Percentiles rank a stretch among this genome's conserved stretches.
Conservation (phyloP, 768 basidiomycete genomes). For the Mycena rosella region DNA sequence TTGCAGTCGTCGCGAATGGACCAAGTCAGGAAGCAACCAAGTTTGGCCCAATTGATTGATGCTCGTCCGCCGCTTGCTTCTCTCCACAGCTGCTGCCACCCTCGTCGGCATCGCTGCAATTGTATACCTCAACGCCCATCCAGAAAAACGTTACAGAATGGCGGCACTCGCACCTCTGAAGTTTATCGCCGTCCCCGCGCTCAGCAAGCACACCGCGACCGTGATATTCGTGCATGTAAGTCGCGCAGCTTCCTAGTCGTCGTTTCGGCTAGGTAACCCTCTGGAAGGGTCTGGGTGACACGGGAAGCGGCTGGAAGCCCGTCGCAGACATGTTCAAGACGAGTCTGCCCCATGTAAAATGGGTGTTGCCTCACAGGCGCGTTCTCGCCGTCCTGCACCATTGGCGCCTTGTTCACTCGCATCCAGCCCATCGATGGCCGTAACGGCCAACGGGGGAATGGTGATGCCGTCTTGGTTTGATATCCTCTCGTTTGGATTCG, state of each 20-base stretch:
- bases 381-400: constrained; percentile 42
- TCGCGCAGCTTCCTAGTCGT: constrained; percentile 17
- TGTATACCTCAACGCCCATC: constrained; percentile 24
- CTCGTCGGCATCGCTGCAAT: constrained; percentile 35
- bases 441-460: constrained; percentile 83
- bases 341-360: constrained; percentile 84
- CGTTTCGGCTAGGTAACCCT: constrained; percentile 12
- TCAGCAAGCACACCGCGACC: constrained; percentile 81
- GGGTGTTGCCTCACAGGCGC: constrained; percentile 89
- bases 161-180: constrained; percentile 55
- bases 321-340: constrained; percentile 76
- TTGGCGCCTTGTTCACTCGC: constrained; percentile 27
- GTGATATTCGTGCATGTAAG: constrained; percentile 92
- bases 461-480: constrained; percentile 91
- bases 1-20: neutral
- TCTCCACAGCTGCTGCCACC: constrained; percentile 15
- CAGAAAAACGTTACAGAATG: constrained; percentile 40
- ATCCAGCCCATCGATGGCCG: constrained; percentile 65
- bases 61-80: neutral
- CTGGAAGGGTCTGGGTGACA: constrained; percentile 78
- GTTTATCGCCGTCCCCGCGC: constrained; percentile 66
- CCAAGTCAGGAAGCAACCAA: neutral
- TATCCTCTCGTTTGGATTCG: constrained; percentile 73
- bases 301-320: constrained; percentile 69
- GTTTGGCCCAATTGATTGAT: constrained; percentile 12